A percentile compares a stretch with the other conserved stretches of the same genome.
Evolutionary conservation across 345 rosid species (phyloP).

Genomic region (Eucalyptus cladocalyx): DNA sequence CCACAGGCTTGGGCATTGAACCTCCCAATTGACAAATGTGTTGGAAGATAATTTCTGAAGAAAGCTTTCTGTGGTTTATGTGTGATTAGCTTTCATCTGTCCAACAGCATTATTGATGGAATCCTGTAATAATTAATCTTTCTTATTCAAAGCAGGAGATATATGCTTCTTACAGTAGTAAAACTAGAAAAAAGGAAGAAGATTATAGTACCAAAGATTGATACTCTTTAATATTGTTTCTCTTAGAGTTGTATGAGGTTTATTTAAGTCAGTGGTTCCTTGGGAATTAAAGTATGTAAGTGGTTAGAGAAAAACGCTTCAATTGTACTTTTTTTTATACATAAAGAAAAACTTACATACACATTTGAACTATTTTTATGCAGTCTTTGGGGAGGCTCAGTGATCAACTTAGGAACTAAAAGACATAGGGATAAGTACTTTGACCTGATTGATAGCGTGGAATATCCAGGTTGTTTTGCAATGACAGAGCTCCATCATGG

Average conservation of each 20-base stretch:
- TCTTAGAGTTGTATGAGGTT: background rate
- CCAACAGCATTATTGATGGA: background rate
- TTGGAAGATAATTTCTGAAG: background rate
- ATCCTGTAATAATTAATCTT: background rate
- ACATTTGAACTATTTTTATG: background rate
- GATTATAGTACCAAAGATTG: background rate
- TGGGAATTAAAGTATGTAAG: background rate
- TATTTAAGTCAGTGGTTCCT: background rate
- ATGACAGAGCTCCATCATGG: slow-evolving; percentile 99
- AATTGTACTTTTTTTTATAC: background rate
- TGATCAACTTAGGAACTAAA: slow-evolving; percentile 91
- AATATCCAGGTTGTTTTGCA: slow-evolving; percentile 94
- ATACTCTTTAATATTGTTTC: background rate
- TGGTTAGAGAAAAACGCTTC: background rate
- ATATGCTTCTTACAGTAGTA: background rate
- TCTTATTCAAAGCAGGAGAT: background rate
- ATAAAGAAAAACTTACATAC: background rate
- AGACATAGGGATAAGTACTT: slow-evolving; percentile 87
- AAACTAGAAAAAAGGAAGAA: background rate
- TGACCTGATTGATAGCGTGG: slow-evolving; percentile 71
- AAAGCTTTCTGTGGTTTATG: background rate
- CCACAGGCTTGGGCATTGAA: background rate
- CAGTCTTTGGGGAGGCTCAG: slow-evolving; percentile 99
- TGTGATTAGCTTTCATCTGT: background rate
- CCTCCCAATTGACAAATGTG: background rate